Conservation (phyloP, 441 rosid genomes). For the Syzygium syzygioides region DNA sequence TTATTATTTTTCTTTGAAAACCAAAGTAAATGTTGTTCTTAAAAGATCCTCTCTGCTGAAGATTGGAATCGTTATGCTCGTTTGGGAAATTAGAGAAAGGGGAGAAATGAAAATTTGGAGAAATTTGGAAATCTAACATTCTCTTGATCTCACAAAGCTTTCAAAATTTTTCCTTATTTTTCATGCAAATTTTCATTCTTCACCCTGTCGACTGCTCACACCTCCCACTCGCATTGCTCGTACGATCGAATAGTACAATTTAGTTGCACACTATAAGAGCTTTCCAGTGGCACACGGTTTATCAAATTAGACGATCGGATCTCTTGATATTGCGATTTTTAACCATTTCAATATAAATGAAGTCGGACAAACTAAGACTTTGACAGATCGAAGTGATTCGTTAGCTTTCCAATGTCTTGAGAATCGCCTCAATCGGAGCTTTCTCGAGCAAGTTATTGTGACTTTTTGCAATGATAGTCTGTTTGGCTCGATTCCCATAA, state of each 20-base stretch:
- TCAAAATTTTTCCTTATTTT: neutral
- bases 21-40: neutral
- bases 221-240: neutral
- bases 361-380: fast-evolving
- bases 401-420: neutral
- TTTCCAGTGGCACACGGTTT: neutral
- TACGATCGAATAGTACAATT: neutral
- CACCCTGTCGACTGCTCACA: fast-evolving
- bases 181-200: neutral
- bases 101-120: neutral
- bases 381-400: fast-evolving
- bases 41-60: neutral
- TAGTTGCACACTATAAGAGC: neutral
- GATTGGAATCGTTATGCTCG: neutral
- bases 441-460: too few species aligned
- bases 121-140: neutral
- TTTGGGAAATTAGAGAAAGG: neutral
- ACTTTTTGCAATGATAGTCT: too few species aligned
- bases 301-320: neutral
- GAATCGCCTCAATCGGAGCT: neutral
- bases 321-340: neutral
- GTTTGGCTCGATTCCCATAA: too few species aligned
- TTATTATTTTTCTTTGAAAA: neutral
- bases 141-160: neutral
- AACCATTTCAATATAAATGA: neutral